These are phyloP conservation scores for Solanum chiquidenum DNA, from an alignment of 257 asterid species.

Conservation along the genomic window DNA sequence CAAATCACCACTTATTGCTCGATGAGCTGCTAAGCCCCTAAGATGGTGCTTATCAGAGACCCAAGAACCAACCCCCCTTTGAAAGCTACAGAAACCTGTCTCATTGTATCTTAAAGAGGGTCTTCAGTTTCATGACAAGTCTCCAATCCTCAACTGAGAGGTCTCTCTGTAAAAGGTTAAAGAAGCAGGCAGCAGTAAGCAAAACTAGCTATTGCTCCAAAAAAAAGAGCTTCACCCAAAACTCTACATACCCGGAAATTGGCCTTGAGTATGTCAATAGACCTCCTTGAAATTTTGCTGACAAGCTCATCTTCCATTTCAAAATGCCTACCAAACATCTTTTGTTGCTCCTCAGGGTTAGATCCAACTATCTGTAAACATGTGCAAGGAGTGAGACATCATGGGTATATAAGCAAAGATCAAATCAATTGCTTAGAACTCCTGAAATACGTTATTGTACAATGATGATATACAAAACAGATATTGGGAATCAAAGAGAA, in stretches of 20 bases:
- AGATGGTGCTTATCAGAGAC: not conserved
- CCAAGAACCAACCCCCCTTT: not conserved
- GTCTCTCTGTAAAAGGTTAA: conserved; percentile 43
- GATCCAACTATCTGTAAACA: conserved; percentile 61
- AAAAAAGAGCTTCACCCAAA: not conserved
- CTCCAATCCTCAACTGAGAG: conserved; percentile 61
- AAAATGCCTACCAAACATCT: conserved; percentile 94
- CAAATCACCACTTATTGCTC: not conserved
- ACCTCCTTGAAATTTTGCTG: conserved; percentile 78
- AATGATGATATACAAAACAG: not conserved
- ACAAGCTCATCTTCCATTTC: conserved; percentile 92
- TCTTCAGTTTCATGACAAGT: conserved; percentile 68
- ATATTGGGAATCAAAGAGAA: not conserved
- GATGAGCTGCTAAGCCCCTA: not conserved
- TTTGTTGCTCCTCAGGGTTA: conserved; percentile 85
- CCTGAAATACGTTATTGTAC: not conserved
- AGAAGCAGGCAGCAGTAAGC: not conserved
- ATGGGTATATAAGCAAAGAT: not conserved
- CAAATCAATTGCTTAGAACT: not conserved
- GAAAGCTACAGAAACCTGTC: not conserved
- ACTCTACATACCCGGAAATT: conserved; percentile 57
- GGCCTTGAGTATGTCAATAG: conserved; percentile 80
- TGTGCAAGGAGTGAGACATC: not conserved
- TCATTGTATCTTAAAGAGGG: conserved; percentile 65
- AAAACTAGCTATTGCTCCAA: not conserved